Base-by-base conservation (phyloP, 164 flowering plant genomes). In the Dillenia turbinata region DNA sequence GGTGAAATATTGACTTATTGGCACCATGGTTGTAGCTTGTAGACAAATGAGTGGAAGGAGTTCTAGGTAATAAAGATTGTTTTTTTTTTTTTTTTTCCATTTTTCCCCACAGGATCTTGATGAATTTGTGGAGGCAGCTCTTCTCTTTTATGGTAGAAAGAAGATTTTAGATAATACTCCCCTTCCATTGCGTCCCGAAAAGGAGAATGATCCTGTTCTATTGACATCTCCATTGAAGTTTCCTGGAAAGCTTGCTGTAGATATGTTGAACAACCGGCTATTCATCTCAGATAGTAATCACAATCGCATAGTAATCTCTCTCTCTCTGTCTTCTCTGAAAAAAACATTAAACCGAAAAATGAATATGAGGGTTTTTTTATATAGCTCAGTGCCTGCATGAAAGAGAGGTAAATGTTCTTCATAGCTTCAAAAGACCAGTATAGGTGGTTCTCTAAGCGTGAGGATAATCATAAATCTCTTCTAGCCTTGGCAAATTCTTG, bases 281-380 rank as follows among this genome's bases (percentile, higher is more conserved):
- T 94, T 94, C 75, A 94, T 94, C 68, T 87, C 98, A 48, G 98
- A 94, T 78, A 94, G 98, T 78, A 90, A 83, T 68, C 97, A 90
- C 72, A 90, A 94, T 71, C 88, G 98, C 66, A 85, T 94, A 44
- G 98, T 94, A 66, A 1, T 83, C 66, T 62, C 66, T 79, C 72
- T 70, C 65, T 26, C 1, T n/a, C 60, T 19, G 22, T 19, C 9
- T 2, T 48, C 22, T 9, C 16, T 47, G 15, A 22, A 44, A 46
- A 4, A 47, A 47, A 45, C 40, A 13, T 48, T 50, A 14, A 26
- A 26, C 33, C 1, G 33, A 26, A 26, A 26, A 26, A 26, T 5
- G 5, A 0, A 26, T 26, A 2, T 26, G 2, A 26, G 33, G 33
- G 33, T 26, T 26, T 26, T 26, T 26, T 26, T 5, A 26, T 2